Base-by-base conservation (phyloP, 257 asterid species). In the Cinchona pubescens region DNA sequence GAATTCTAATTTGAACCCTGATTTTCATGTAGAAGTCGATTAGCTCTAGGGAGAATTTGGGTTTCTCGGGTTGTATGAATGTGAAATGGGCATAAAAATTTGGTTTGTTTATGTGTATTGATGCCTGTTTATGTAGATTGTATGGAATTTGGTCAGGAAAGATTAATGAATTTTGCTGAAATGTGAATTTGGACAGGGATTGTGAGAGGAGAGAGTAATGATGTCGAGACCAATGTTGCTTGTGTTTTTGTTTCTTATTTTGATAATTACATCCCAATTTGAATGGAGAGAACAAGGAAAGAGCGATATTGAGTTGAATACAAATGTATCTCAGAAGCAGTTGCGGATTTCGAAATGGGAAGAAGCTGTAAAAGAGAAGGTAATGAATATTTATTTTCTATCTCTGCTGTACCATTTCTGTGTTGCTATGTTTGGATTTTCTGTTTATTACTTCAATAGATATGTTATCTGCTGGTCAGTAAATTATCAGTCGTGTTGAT, bases 281-380 rank as follows among this genome's bases (percentile, higher is more conserved):
- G 97, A 94, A 85, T 94, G 98, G 97, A 91, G 86, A 74, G 96
- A 88, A 75, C 96, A 88, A 64, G 76, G 90, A 18, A 87, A 79
- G 66, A 83, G 85, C 34, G 94, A 93, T 72, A 77, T 87, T 73
- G 94, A 91, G 65, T 61, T 90, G 11, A 88, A 73, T 79, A 82
- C 90, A 21, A 82, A 83, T 66, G 81, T 86, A 45, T 86, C 97
- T 56, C 90, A 83, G 78, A 91, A 91, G 85, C 96, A 83, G 80
- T 90, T 66, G 3, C 88, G 85, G 63, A 82, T 85, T 71, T 87
- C 90, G 0, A 87, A 90, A 77, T 86, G 92, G 69, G 93, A 88
- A 84, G 96, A 92, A 78, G 83, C 77, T 62, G 87, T 91, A 67
- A 91, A 91, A 78, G 96, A 89, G 86, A 91, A 89, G 96, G 97